These are phyloP conservation scores for Gleditsia sinensis DNA, from an alignment of 306 rosid genomes.

Conservation along the genomic window DNA sequence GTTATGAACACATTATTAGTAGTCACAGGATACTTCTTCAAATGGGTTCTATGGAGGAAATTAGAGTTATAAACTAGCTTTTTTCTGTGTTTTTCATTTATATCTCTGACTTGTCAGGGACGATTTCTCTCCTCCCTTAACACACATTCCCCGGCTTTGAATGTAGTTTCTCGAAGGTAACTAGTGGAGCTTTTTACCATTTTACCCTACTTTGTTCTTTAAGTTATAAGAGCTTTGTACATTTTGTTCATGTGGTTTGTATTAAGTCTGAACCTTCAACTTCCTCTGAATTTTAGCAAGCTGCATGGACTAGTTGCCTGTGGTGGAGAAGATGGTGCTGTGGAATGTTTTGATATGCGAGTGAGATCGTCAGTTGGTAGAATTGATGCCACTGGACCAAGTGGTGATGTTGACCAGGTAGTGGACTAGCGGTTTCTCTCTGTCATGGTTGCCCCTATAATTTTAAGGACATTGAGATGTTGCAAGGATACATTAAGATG, in stretches of 20 bases:
- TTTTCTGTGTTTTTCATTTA: not conserved
- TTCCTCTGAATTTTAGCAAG: conserved; percentile 62
- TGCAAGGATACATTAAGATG: not conserved
- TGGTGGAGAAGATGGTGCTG: conserved; percentile 96
- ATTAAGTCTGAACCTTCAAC: conserved; percentile 30
- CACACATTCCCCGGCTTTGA: conserved; percentile 85
- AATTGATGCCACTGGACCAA: conserved; percentile 76
- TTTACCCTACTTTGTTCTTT: conserved; percentile 33
- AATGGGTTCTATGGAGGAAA: conserved; percentile 15
- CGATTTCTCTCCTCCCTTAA: conserved; percentile 78
- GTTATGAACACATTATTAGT: not conserved
- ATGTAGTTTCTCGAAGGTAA: conserved; percentile 90
- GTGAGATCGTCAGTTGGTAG: conserved; percentile 85
- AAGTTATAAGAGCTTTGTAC: conserved; percentile 20
- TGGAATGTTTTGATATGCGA: conserved; percentile 91
- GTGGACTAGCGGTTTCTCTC: conserved; percentile 36
- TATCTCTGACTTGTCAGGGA: conserved; percentile 57
- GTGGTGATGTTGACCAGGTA: conserved; percentile 80
- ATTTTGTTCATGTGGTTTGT: conserved; percentile 21
- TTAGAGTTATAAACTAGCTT: conserved; percentile 9
- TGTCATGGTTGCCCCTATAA: not conserved
- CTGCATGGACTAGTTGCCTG: conserved; percentile 91
- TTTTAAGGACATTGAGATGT: not conserved
- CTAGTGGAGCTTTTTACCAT: conserved; percentile 31
- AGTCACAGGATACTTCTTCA: not conserved